A percentile compares a stretch with the other conserved stretches of the same genome.
These are phyloP conservation scores for Nigrograna mackinnonii DNA, from an alignment of 2,329 filamentous ascomycete species.

Conservation along the genomic window DNA sequence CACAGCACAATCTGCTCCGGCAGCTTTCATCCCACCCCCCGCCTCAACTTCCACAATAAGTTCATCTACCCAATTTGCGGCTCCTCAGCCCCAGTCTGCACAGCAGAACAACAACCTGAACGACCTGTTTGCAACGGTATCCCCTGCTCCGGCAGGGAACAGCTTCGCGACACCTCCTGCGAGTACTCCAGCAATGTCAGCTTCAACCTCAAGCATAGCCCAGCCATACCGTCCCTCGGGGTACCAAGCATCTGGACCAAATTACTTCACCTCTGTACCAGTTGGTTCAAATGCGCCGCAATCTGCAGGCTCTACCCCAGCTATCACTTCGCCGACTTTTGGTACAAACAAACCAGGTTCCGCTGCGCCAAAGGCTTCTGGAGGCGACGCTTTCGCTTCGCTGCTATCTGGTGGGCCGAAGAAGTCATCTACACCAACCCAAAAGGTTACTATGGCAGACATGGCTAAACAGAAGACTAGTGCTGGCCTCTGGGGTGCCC, in stretches of 20 bases:
- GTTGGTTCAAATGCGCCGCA: constrained; percentile 33
- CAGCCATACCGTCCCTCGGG: constrained; percentile 61
- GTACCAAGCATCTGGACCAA: constrained; percentile 80
- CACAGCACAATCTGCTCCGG: constrained; percentile 52
- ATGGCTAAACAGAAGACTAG: constrained; percentile 98
- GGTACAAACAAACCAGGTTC: constrained; percentile 43
- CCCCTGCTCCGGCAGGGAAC: constrained; percentile 64
- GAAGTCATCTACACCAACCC: constrained; percentile 65
- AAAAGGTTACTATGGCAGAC: constrained; percentile 81
- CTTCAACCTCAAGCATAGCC: constrained; percentile 41
- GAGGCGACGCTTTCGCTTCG: constrained; percentile 86
- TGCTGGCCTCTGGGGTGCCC: constrained; percentile 89
- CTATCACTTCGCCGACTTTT: constrained; percentile 42
- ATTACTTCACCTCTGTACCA: constrained; percentile 89
- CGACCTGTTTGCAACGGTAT: constrained; percentile 82
- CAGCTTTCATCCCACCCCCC: constrained; percentile 47
- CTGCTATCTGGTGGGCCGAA: constrained; percentile 81
- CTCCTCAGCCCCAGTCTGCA: constrained; percentile 83
- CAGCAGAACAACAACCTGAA: constrained; percentile 79
- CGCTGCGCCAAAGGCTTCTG: constrained; percentile 51
- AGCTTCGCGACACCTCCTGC: constrained; percentile 55
- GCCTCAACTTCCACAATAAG: constrained; percentile 52
- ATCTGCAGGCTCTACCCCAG: constrained; percentile 45
- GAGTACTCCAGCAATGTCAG: constrained; percentile 31
- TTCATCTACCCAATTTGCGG: constrained; percentile 71